These are phyloP conservation scores for Suhomyces guaymorum DNA, from an alignment of 1,139 yeast species.

Conservation along the genomic window DNA sequence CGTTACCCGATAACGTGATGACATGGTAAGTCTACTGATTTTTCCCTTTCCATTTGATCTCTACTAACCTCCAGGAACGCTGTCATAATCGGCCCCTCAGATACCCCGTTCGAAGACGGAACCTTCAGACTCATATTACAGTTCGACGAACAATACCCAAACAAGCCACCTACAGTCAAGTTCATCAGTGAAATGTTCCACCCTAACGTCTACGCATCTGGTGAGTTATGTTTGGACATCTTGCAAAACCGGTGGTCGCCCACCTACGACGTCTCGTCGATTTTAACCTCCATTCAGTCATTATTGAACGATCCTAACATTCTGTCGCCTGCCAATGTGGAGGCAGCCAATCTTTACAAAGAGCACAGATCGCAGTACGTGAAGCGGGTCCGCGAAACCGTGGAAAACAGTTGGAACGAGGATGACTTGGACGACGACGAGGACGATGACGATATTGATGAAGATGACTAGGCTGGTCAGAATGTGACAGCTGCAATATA, in stretches of 20 bases:
- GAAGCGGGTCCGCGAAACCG: conserved; percentile 90
- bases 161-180: conserved; percentile 91
- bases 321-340: conserved; percentile 96
- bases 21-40: conserved; percentile 74
- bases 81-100: conserved; percentile 95
- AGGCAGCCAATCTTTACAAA: conserved; percentile 92
- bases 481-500: too few relatives aligned
- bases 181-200: conserved; percentile 95
- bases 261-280: conserved; percentile 97
- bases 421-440: conserved; percentile 65
- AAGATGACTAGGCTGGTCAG: conserved; percentile 12
- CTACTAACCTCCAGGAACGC: conserved; percentile 61
- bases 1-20: conserved; percentile 96
- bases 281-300: conserved; percentile 83
- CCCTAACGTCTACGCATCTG: conserved; percentile 94
- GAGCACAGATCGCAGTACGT: conserved; percentile 93
- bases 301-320: conserved; percentile 94
- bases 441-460: conserved; percentile 47
- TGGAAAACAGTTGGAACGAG: conserved; percentile 82
- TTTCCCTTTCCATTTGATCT: too few relatives aligned
- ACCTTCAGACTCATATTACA: conserved; percentile 84
- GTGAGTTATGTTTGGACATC: conserved; percentile 94
- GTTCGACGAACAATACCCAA: conserved; percentile 97
- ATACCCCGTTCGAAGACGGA: conserved; percentile 98
- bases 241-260: conserved; percentile 98